phyloP scores from a whole-genome alignment of 441 rosid genomes.

The Biscutella laevigata region DNA sequence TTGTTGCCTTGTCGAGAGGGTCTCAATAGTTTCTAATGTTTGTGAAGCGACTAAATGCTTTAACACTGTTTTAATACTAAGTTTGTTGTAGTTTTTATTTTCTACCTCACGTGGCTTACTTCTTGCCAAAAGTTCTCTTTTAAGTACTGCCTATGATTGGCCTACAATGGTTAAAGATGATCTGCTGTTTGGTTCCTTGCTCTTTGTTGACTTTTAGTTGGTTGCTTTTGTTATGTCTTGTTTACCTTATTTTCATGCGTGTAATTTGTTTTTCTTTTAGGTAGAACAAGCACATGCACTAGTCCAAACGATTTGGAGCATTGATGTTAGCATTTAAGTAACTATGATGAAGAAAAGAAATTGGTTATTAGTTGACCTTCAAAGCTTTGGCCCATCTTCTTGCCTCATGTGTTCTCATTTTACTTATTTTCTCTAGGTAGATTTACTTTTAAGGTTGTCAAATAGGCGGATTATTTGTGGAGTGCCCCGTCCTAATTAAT shows the following conservation, averaged over 20 bases:
- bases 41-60: conserved; percentile 12
- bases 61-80: conserved; percentile 3
- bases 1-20: conserved; percentile 10
- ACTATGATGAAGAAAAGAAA: conserved; percentile 7
- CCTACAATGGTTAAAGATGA: conserved; percentile 6
- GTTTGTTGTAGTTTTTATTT: conserved; percentile 16
- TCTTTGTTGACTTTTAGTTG: conserved; percentile 16
- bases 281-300: neutral
- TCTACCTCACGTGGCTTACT: conserved; percentile 13
- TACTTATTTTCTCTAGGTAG: neutral
- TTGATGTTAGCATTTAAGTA: conserved; percentile 12
- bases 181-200: neutral
- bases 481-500: no score
- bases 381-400: conserved; percentile 19
- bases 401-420: conserved; percentile 5
- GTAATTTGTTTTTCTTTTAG: conserved; percentile 15
- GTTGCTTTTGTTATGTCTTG: neutral
- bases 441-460: no score
- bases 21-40: conserved; percentile 1
- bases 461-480: no score
- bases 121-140: conserved; percentile 8
- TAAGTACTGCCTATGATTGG: conserved; percentile 7
- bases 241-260: neutral
- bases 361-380: conserved; percentile 18
- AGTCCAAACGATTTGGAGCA: conserved; percentile 8